phyloP scores from a whole-genome alignment of 1,139 yeast genomes.

The Kodamaea anthophila region DNA sequence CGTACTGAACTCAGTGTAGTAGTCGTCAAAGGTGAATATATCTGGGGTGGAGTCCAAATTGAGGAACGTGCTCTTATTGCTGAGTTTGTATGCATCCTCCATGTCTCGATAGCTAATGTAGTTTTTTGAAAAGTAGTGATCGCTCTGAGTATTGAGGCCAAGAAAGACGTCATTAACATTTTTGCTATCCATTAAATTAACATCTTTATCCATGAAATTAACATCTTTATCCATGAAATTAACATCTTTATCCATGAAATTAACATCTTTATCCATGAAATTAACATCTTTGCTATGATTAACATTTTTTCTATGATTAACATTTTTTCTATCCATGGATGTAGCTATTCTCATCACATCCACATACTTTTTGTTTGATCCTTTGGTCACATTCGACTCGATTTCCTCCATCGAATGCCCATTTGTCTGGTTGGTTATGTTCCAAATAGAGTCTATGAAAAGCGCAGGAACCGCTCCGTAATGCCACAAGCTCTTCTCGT shows the following conservation, averaged over 20 bases:
- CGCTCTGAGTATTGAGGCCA: not conserved
- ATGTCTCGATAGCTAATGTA: constrained; percentile 9
- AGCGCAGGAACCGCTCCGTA: constrained; percentile 23
- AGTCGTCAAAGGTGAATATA: constrained; percentile 7
- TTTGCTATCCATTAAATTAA: too few relatives aligned
- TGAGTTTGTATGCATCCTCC: constrained; percentile 13
- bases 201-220: too few relatives aligned
- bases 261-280: constrained; percentile 14
- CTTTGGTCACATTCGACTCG: constrained; percentile 26
- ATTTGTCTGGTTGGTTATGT: constrained; percentile 22
- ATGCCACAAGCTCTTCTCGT: constrained; percentile 37
- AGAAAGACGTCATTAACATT: too few relatives aligned
- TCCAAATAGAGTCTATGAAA: constrained; percentile 36
- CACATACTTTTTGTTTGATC: constrained; percentile 28
- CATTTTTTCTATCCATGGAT: constrained; percentile 1
- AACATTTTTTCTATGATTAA: constrained; percentile 3
- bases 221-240: not conserved
- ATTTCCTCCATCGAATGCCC: constrained; percentile 27
- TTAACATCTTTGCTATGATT: constrained; percentile 3
- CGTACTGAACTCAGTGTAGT: constrained; percentile 35
- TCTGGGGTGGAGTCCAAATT: constrained; percentile 31
- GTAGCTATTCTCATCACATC: constrained; percentile 23
- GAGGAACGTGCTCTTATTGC: constrained; percentile 11
- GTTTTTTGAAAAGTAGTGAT: constrained; percentile 12
- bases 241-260: constrained; percentile 10